phyloP scores from a whole-genome alignment of 305 asterid species.

The Fraxinus nigra region DNA sequence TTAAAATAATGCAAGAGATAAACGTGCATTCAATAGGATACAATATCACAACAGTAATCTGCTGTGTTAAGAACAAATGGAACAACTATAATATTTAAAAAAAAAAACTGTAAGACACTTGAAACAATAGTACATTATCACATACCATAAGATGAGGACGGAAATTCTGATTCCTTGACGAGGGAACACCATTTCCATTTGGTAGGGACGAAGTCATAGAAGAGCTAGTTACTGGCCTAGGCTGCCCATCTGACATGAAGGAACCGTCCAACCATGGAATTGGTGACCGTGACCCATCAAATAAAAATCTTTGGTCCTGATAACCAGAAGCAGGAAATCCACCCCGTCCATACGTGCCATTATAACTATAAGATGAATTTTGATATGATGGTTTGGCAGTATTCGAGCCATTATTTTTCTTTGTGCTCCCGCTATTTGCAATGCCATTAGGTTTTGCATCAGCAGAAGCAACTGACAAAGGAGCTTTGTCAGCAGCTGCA shows the following conservation, averaged over 20 bases:
- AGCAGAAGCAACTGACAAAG: constrained; percentile 46
- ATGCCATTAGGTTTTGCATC: constrained; percentile 48
- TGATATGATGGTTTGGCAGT: constrained; percentile 35
- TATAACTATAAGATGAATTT: constrained; percentile 41
- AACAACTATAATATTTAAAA: background rate
- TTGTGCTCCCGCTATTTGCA: constrained; percentile 36
- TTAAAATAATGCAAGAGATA: background rate
- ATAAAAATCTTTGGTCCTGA: constrained; percentile 52
- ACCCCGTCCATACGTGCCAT: constrained; percentile 48
- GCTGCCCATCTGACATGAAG: constrained; percentile 44
- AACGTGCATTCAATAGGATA: background rate
- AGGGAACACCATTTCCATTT: constrained; percentile 38
- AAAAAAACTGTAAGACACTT: background rate
- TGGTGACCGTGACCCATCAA: constrained; percentile 55
- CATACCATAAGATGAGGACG: constrained; percentile 53
- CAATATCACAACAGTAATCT: background rate
- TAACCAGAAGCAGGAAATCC: constrained; percentile 41
- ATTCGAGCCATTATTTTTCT: constrained; percentile 40
- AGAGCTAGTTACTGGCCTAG: constrained; percentile 35
- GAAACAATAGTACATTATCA: background rate
- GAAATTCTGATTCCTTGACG: constrained; percentile 42
- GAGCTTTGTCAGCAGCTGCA: constrained; percentile 46
- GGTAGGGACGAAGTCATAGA: constrained; percentile 35
- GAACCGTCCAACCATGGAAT: constrained; percentile 52
- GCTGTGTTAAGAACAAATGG: background rate